Conservation (phyloP, 1,284 basidiomycete genomes). For the Ustilago cynodontis region DNA sequence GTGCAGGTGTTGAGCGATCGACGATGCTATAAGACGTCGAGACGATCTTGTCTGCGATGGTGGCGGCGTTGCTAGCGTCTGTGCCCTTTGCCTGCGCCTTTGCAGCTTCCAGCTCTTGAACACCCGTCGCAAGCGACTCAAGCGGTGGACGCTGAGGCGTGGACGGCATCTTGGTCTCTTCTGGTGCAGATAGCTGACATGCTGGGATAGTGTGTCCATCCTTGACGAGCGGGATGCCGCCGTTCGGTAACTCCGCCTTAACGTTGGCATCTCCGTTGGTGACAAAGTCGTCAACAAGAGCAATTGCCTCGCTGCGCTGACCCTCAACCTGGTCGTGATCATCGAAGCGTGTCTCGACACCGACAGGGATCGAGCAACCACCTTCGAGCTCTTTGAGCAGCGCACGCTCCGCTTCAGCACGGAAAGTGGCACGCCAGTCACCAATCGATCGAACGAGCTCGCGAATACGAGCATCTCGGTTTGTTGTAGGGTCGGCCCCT, state of each 20-base stretch:
- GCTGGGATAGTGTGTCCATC: conserved; percentile 59
- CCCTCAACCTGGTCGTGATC: conserved; percentile 64
- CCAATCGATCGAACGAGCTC: conserved; percentile 61
- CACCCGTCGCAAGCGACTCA: conserved; percentile 42
- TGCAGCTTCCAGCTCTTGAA: conserved; percentile 33
- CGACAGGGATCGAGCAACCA: conserved; percentile 97
- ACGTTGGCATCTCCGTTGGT: conserved; percentile 35
- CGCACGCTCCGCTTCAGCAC: conserved; percentile 77
- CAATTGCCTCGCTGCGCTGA: conserved; percentile 54
- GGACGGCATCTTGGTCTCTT: conserved; percentile 1
- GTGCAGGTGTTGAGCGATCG: conserved; percentile 51
- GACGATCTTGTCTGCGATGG: conserved; percentile 49
- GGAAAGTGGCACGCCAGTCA: conserved; percentile 65
- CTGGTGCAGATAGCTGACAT: conserved; percentile 25
- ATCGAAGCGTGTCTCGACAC: conserved; percentile 76
- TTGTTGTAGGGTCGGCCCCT: conserved; percentile 47
- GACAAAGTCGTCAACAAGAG: conserved; percentile 47
- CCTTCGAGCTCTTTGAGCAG: conserved; percentile 90
- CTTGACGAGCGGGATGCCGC: conserved; percentile 34
- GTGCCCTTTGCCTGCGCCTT: conserved; percentile 12
- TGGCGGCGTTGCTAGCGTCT: conserved; percentile 11
- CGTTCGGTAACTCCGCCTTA: conserved; percentile 43
- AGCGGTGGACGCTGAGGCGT: conserved; percentile 35
- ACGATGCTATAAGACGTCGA: conserved; percentile 48
- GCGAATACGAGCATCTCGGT: conserved; percentile 63